These are phyloP conservation scores for Spatholobus suberectus DNA, from an alignment of 306 rosid species.

Conservation along the genomic window DNA sequence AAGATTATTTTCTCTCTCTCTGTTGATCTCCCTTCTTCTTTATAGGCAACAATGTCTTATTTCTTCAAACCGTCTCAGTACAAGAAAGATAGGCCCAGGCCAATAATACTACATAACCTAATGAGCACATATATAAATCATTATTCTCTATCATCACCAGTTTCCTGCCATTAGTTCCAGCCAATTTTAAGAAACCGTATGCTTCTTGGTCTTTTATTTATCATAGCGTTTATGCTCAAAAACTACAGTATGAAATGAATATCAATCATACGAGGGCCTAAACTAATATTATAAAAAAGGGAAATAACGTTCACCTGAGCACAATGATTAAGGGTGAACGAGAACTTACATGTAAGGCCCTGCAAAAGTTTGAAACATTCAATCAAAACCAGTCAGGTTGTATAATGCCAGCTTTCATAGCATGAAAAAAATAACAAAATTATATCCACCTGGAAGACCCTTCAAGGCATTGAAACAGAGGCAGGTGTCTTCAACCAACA, in stretches of 20 bases:
- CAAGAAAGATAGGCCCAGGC: not conserved
- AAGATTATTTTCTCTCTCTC: not conserved
- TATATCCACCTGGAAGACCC: constrained; percentile 90
- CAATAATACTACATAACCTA: not conserved
- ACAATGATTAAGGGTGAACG: constrained; percentile 32
- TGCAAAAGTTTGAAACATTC: constrained; percentile 55
- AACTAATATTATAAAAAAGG: not conserved
- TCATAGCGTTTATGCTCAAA: not conserved
- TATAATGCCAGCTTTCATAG: not conserved
- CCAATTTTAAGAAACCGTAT: not conserved
- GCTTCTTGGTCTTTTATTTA: not conserved
- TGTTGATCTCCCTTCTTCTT: not conserved
- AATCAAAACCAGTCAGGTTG: constrained; percentile 38
- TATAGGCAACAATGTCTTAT: no score
- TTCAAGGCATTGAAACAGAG: constrained; percentile 96
- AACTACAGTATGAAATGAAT: not conserved
- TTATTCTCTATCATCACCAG: not conserved
- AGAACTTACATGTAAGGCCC: constrained; percentile 98
- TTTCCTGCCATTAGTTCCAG: not conserved
- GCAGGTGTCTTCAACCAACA: constrained; percentile 95
- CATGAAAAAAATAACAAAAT: constrained; percentile 14
- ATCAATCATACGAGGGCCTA: not conserved
- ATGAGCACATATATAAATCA: not conserved
- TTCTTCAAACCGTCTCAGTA: not conserved
- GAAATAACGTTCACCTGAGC: constrained; percentile 43